phyloP scores from a whole-genome alignment of 129 eudicot species.

The Lactuca sativa region DNA sequence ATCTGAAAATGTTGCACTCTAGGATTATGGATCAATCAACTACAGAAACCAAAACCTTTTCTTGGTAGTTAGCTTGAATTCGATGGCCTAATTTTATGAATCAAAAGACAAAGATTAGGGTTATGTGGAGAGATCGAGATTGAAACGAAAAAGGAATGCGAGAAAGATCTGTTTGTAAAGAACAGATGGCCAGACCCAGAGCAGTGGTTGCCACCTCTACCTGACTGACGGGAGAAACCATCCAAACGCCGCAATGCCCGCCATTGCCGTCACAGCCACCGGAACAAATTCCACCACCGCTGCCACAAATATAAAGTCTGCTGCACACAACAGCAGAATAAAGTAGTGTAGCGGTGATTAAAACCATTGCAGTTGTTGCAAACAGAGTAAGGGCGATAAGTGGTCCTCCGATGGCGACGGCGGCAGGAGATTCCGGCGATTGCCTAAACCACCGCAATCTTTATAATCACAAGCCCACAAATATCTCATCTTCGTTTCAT shows the following conservation, averaged over 20 bases:
- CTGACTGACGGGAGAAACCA: background rate
- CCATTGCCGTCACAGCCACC: background rate
- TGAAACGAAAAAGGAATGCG: background rate
- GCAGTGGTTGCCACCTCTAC: background rate
- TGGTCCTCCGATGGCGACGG: background rate
- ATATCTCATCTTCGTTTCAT: background rate
- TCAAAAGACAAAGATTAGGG: too few species aligned
- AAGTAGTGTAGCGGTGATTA: too few species aligned
- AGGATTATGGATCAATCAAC: too few species aligned
- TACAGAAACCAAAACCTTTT: too few species aligned
- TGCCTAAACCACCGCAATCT: background rate
- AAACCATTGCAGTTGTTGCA: background rate
- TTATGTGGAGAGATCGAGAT: too few species aligned
- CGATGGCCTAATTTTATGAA: background rate
- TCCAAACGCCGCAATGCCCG: slow-evolving; percentile 8
- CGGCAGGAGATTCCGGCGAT: background rate
- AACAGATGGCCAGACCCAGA: background rate
- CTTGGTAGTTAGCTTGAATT: too few species aligned
- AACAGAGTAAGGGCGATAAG: background rate
- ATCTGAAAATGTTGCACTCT: too few species aligned
- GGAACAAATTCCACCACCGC: background rate
- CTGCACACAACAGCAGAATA: background rate
- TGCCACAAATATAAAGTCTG: background rate
- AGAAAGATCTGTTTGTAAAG: background rate
- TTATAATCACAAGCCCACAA: background rate